A percentile compares a stretch with the other conserved stretches of the same genome.
Evolutionary conservation across 805 yeast species (phyloP).

Genomic region (Zygoascus bituminiphila): DNA sequence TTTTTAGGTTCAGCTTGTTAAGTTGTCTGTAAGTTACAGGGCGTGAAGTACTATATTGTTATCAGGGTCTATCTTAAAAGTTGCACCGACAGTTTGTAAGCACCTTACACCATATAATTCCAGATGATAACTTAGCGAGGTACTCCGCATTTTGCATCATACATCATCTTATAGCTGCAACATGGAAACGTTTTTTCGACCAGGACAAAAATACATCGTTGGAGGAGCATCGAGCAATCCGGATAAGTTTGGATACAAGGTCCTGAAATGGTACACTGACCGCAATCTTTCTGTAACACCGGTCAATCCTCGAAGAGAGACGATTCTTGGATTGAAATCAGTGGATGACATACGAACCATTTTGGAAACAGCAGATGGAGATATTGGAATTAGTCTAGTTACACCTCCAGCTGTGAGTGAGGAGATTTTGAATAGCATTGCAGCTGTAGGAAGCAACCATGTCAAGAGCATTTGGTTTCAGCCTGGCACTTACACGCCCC

Average conservation of each 20-base stretch:
- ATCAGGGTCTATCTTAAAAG: too few relatives aligned
- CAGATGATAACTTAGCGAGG: background rate
- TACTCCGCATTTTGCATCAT: slow-evolving; percentile 10
- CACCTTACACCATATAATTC: too few relatives aligned
- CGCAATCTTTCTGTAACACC: slow-evolving; percentile 55
- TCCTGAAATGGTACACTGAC: slow-evolving; percentile 55
- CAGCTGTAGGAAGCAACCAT: slow-evolving; percentile 18
- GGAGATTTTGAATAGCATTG: slow-evolving; percentile 35
- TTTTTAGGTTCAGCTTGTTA: too few relatives aligned
- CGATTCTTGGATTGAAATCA: slow-evolving; percentile 40
- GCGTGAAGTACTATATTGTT: too few relatives aligned
- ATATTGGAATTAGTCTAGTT: slow-evolving; percentile 49
- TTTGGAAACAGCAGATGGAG: slow-evolving; percentile 29
- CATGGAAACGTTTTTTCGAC: slow-evolving; percentile 41
- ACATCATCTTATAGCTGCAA: background rate
- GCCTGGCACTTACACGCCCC: slow-evolving; percentile 64
- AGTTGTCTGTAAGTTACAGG: too few relatives aligned
- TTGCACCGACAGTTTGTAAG: too few relatives aligned
- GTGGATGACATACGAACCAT: slow-evolving; percentile 20
- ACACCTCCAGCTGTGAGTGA: slow-evolving; percentile 65
- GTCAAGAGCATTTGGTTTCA: slow-evolving; percentile 71
- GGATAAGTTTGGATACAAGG: slow-evolving; percentile 60
- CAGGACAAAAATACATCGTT: slow-evolving; percentile 49
- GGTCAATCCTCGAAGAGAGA: slow-evolving; percentile 48
- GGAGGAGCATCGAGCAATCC: slow-evolving; percentile 65